Evolutionary conservation across 2,329 filamentous ascomycete species (phyloP).

Genomic region (Thelonectria olida): DNA sequence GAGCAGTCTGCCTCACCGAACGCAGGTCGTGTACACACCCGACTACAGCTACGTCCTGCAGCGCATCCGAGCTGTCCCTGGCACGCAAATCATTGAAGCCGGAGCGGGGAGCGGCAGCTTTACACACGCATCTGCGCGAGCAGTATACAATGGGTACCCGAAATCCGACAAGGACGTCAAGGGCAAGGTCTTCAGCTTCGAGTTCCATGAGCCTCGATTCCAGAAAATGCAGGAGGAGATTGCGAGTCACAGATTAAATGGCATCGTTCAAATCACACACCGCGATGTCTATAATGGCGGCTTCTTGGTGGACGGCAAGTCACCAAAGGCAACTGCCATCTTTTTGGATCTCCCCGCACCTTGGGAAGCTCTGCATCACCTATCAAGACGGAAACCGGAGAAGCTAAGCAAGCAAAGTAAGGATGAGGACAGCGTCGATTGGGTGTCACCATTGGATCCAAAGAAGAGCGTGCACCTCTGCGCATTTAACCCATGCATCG

Average conservation of each 20-base stretch:
- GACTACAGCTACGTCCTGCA: constrained; percentile 89
- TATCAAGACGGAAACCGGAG: constrained; percentile 62
- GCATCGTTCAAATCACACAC: constrained; percentile 76
- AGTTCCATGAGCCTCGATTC: constrained; percentile 80
- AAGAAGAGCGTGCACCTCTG: constrained; percentile 81
- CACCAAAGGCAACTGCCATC: constrained; percentile 73
- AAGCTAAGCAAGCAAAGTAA: constrained; percentile 36
- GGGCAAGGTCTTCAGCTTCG: constrained; percentile 83
- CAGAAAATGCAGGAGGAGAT: constrained; percentile 76
- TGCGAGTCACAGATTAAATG: constrained; percentile 70
- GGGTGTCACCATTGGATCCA: constrained; percentile 74
- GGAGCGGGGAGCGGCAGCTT: constrained; percentile 86
- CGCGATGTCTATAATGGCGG: constrained; percentile 82
- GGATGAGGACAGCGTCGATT: constrained; percentile 43
- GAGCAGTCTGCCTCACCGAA: constrained; percentile 79
- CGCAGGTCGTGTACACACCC: constrained; percentile 87
- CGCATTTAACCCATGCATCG: constrained; percentile 96
- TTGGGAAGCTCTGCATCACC: constrained; percentile 80
- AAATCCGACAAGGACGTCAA: constrained; percentile 52
- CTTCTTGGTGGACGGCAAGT: constrained; percentile 69
- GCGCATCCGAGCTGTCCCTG: constrained; percentile 77
- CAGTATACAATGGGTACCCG: constrained; percentile 78
- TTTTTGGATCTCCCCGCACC: constrained; percentile 85
- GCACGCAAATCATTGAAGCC: constrained; percentile 79
- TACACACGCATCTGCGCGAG: constrained; percentile 79